Base-by-base conservation (phyloP, 495 filamentous ascomycete genomes). In the Umbilicaria muhlenbergii region DNA sequence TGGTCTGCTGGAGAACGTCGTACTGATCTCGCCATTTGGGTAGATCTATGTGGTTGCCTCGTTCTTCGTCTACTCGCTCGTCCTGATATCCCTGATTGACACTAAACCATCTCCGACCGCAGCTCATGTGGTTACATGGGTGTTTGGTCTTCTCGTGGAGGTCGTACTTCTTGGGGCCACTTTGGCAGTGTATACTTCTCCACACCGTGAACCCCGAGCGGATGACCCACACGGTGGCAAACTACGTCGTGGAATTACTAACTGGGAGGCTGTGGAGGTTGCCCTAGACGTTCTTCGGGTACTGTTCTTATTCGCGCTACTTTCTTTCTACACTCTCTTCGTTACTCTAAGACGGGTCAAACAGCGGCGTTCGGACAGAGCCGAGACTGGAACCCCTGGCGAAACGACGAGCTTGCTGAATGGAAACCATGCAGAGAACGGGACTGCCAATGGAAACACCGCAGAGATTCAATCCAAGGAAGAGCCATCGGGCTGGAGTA, bases 1-100 rank as follows among this genome's bases (percentile, higher is more conserved):
- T 6, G 24, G 5, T 28, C 24, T 28, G 24, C 24, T 28, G 24
- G 24, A 28, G 24, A 28, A 7, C 8, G 24, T 28, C 24, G 24
- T 28, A 46, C 42, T 50, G 5, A 40, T 39, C 46, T 39, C 14
- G 38, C 8, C 37, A 40, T 28, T 28, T 6, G 5, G 33, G 19
- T 49, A 92, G 87, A 81, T 92, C 54, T 92, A 89, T 56, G 64
- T 87, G 38, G 70, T 82, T 44, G 82, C 76, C 21, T 83, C 83
- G 28, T 80, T 86, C 59, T 84, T 85, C 62, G 73, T 75, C 38
- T 83, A 83, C 57, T 64, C 70, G 3, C 66, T 86, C 24, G 62
- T 86, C 54, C 71, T 89, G 37, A 77, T 94, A 51, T 81, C 85
- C 17, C 65, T 93, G 39, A 64, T 93, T 50, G 87, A 93, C 57